Conservation (phyloP, 371 early-diverging fungal species). For the Lichtheimia hyalospora region DNA sequence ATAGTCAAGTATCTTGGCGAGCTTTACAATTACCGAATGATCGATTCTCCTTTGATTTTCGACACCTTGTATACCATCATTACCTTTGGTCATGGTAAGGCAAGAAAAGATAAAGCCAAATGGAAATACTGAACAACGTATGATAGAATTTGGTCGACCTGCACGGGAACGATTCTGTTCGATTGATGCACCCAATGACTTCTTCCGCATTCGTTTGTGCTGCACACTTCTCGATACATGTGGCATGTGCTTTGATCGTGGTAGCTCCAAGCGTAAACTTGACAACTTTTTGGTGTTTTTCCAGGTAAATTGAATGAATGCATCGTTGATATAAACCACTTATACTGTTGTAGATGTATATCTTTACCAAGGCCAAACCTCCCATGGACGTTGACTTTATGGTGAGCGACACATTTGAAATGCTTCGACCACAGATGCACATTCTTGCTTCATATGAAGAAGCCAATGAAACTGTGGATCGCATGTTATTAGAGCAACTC, state of each 20-base stretch:
- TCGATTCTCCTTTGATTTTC: conserved; percentile 81
- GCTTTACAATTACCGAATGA: conserved; percentile 83
- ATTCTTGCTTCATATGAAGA: conserved; percentile 75
- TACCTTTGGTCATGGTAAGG: conserved; percentile 80
- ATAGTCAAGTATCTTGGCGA: conserved; percentile 87
- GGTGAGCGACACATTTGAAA: conserved; percentile 79
- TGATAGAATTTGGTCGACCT: conserved; percentile 75
- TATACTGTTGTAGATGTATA: conserved; percentile 66
- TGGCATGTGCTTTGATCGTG: conserved; percentile 81
- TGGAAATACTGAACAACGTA: not conserved
- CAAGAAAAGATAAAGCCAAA: too few relatives aligned
- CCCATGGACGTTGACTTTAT: conserved; percentile 92
- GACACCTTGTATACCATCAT: conserved; percentile 84
- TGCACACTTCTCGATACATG: conserved; percentile 90
- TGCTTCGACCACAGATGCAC: conserved; percentile 66
- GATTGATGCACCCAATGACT: conserved; percentile 86
- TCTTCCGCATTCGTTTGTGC: conserved; percentile 89
- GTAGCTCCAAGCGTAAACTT: conserved; percentile 62
- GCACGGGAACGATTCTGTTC: conserved; percentile 61
- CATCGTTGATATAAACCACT: not conserved
- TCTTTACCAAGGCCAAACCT: conserved; percentile 74
- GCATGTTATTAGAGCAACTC: conserved; percentile 52
- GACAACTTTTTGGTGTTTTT: conserved; percentile 77
- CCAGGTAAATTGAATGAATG: conserved; percentile 47
- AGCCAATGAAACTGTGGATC: conserved; percentile 72